Evolutionary conservation across 2,329 filamentous ascomycete species (phyloP), one percentile per base, ranked within the genome.

Genomic region (Escovopsis weberi): DNA sequence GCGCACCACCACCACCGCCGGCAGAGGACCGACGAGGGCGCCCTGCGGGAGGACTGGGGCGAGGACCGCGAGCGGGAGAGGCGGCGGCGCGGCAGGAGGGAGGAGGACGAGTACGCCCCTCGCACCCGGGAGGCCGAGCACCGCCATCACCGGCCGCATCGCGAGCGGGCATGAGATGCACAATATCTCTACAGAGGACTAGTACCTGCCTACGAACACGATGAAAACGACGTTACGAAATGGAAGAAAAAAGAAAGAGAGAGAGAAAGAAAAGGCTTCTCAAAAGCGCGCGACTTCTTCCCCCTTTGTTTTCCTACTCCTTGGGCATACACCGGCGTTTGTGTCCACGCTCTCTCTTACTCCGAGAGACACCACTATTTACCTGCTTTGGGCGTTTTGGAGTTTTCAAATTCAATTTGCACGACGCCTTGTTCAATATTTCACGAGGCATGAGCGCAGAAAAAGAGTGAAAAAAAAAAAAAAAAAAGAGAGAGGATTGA

Each of bases 1-100:
- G 6, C 53, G 28, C 28, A 60, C 36, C 55, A 59, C 38, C 55
- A 54, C 19, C 55, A 59, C 42, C 58, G 61, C 43, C 55, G 56
- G 10, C 54, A 60, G 40, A 53, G 55, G 39, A 55, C 59, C n/a
- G 54, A 54, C 2, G 57, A 58, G 11, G 45, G 42, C 8, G 30
- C 28, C 7, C 41, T 37, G 12, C 33, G 12, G 6, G 34, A 42
- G 15, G 45, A 47, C 11, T 41, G 42, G 35, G 18, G 12, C 12
- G 35, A 37, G 15, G 35, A 44, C 26, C 42, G 43, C 5, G 45
- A 45, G 23, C 46, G 50, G 2, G 48, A 52, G 33, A 47, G 50
- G 35, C 48, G 52, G 36, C 47, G 51, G 39, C 48, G 47, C 26
- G 47, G 50, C 39, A 44, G 39, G 23, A 47, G 48, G 32, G 51